Evolutionary conservation across 2,329 filamentous ascomycete genomes (phyloP), one percentile per base, ranked within the genome.

Genomic region (Neocucurbitaria cava): DNA sequence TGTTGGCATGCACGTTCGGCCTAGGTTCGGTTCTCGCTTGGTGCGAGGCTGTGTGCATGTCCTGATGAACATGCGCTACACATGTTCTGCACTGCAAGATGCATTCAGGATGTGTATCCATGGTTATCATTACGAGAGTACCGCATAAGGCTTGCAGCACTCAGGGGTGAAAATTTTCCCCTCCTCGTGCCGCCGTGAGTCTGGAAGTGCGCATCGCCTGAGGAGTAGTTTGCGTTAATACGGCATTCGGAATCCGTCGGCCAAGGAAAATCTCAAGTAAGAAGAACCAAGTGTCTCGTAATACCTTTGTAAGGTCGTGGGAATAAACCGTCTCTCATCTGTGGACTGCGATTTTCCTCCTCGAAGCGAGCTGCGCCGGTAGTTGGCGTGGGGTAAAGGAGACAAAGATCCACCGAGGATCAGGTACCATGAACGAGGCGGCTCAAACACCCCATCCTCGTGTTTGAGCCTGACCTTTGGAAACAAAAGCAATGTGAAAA

Each of bases 401-500:
- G 24, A 46, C 40, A 42, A 24, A 50, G 59, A 58, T 66, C 58
- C 61, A 62, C 56, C 53, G 61, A 58, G 45, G 55, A 65, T 70
- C 70, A 75, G 70, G 71, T 65, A 74, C 72, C 58, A 51, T 56
- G 57, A 54, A 55, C 56, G 53, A 57, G 58, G 61, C 54, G 62
- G 58, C 53, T 56, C 58, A 69, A 58, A 46, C 56, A 60, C 50
- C 43, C 52, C 45, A 35, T 44, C 49, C 35, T 45, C 30, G 49
- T 45, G 40, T 47, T 46, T 47, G 58, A 65, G 61, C 62, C 69
- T 58, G 52, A 56, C 31, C 54, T 24, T 46, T 65, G 66, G 63
- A 59, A 65, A 45, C 49, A 70, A 67, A 69, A 70, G 65, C 65
- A 69, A 73, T 44, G 23, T 35, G 20, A n/a, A 40, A n/a, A 62